A percentile compares a stretch with the other conserved stretches of the same genome.
These are phyloP conservation scores for barley (Hordeum vulgare) DNA, from an alignment of 176 grass and related monocot genomes.

Conservation along the genomic window MorexV3_pseudomolecules_assembly NC_058520.1:449479470-449479969, in stretches of 20 bases:
- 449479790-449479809: conserved; percentile 70
- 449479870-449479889: conserved; percentile 51
- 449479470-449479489: conserved; percentile 56
- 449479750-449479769: conserved; percentile 65
- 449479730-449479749: conserved; percentile 68
- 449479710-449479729: conserved; percentile 68
- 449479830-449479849: conserved; percentile 54
- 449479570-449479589: conserved; percentile 65
- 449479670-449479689: conserved; percentile 79
- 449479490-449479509: conserved; percentile 55
- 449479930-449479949: background rate
- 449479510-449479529: conserved; percentile 67
- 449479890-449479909: background rate
- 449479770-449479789: conserved; percentile 66
- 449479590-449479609: conserved; percentile 78
- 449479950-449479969: background rate
- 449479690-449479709: conserved; percentile 70
- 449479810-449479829: conserved; percentile 68
- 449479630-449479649: conserved; percentile 65
- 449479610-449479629: conserved; percentile 72
- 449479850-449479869: conserved; percentile 67
- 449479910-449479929: background rate
- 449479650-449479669: conserved; percentile 76
- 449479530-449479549: conserved; percentile 66
- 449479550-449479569: conserved; percentile 75